Percentiles rank a stretch among this genome's conserved stretches.
Conservation (phyloP, 2,329 filamentous ascomycete species). For the Penicillium freii region DNA sequence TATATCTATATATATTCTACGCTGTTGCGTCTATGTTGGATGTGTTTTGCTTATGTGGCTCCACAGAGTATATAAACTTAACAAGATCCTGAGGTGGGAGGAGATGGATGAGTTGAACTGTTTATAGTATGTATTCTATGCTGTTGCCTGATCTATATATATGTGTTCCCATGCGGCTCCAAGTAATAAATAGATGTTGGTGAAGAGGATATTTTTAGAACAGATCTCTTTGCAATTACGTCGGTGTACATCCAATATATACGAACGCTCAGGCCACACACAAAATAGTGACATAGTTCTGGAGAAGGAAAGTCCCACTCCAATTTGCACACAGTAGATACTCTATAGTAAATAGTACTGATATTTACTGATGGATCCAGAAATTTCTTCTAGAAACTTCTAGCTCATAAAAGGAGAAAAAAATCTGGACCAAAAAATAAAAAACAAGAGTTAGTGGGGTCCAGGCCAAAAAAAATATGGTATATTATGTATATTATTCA, state of each 20-base stretch:
- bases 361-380: not conserved
- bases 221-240: not conserved
- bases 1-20: not conserved
- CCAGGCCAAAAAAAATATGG: not conserved
- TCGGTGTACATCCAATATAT: not conserved
- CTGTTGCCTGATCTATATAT: not conserved
- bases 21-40: not conserved
- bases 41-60: not conserved
- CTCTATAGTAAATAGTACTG: too few species aligned
- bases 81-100: too few species aligned
- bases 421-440: not conserved
- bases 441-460: conserved; percentile 1
- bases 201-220: conserved; percentile 6
- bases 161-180: not conserved
- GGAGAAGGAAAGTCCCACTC: not conserved
- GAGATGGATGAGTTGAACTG: too few species aligned
- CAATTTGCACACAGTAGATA: not conserved
- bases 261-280: conserved; percentile 8
- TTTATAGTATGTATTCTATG: not conserved
- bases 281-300: not conserved
- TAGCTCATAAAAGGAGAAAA: not conserved
- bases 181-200: not conserved
- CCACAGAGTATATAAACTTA: too few species aligned
- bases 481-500: not conserved
- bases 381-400: conserved; percentile 7